phyloP scores from a whole-genome alignment of 208 protist species.

The Leishmania arabica region DNA sequence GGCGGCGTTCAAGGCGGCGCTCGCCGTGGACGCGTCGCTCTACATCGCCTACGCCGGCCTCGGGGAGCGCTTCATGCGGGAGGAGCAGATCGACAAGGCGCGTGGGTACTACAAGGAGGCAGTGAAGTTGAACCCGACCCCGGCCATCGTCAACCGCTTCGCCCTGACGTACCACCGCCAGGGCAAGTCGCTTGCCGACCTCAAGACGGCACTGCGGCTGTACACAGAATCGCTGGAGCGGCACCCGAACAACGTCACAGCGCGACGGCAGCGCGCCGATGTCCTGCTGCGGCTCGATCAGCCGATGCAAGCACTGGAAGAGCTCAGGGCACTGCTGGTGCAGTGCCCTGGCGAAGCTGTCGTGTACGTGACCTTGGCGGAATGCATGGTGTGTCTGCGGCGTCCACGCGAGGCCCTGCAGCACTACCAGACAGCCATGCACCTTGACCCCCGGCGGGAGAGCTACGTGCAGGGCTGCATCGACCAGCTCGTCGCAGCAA shows the following conservation, averaged over 20 bases:
- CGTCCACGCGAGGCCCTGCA: constrained; percentile 50
- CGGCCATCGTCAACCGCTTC: constrained; percentile 75
- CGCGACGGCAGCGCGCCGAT: constrained; percentile 90
- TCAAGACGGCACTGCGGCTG: constrained; percentile 69
- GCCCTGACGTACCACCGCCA: constrained; percentile 71
- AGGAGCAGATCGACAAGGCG: constrained; percentile 91
- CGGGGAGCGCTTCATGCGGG: constrained; percentile 91
- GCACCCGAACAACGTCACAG: constrained; percentile 85
- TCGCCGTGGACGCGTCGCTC: constrained; percentile 89
- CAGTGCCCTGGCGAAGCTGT: constrained; percentile 88
- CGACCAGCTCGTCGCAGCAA: constrained; percentile 51
- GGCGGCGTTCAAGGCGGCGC: constrained; percentile 87
- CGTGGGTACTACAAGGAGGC: constrained; percentile 92
- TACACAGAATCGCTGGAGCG: constrained; percentile 73
- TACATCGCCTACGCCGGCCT: constrained; percentile 98
- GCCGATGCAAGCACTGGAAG: constrained; percentile 64
- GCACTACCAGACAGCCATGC: constrained; percentile 72
- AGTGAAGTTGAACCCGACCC: constrained; percentile 83
- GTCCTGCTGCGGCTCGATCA: constrained; percentile 82
- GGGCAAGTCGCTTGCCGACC: constrained; percentile 43
- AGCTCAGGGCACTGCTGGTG: constrained; percentile 74
- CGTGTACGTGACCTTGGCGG: constrained; percentile 89
- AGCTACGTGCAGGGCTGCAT: constrained; percentile 72
- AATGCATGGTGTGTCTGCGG: constrained; percentile 63
- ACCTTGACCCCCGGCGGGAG: constrained; percentile 74